phyloP scores from a whole-genome alignment of 2,329 filamentous ascomycete species.

The Magnaporthiopsis incrustans region DNA sequence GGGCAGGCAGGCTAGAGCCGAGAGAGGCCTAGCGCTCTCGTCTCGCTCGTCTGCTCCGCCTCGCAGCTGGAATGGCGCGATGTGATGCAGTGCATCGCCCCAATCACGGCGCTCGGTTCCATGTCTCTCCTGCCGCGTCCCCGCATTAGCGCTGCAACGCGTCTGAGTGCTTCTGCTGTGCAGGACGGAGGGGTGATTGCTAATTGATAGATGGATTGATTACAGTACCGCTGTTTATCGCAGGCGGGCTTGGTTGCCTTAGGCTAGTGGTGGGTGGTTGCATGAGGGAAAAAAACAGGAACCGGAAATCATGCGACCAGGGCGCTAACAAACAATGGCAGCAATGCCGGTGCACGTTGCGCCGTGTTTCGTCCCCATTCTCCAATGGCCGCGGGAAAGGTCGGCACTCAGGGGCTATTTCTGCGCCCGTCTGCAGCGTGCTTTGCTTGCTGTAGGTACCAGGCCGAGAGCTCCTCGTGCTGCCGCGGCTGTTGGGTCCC shows the following conservation, averaged over 20 bases:
- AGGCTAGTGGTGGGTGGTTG: not conserved
- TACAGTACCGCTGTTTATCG: too few species aligned
- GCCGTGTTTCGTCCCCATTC: not conserved
- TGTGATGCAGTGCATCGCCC: not conserved
- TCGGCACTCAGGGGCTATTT: not conserved
- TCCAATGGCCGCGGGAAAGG: not conserved
- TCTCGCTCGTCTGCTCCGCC: not conserved
- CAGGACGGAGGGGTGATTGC: too few species aligned
- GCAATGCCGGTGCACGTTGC: too few species aligned
- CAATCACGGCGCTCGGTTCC: not conserved
- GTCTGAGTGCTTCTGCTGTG: not conserved
- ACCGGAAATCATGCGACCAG: not conserved
- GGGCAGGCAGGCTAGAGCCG: not conserved
- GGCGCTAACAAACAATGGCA: not conserved
- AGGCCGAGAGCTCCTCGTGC: too few species aligned
- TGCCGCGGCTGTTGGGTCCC: too few species aligned
- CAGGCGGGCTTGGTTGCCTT: too few species aligned
- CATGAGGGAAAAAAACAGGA: not conserved
- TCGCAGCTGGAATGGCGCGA: not conserved
- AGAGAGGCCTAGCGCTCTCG: not conserved
- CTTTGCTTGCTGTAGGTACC: not conserved
- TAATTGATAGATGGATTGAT: too few species aligned
- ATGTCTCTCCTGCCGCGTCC: not conserved
- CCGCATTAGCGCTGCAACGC: not conserved
- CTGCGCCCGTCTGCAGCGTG: not conserved